Percentiles rank a stretch among this genome's conserved stretches.
Evolutionary conservation across 768 basidiomycete species (phyloP).

Genomic region (Glaciozyma antarctica): DNA sequence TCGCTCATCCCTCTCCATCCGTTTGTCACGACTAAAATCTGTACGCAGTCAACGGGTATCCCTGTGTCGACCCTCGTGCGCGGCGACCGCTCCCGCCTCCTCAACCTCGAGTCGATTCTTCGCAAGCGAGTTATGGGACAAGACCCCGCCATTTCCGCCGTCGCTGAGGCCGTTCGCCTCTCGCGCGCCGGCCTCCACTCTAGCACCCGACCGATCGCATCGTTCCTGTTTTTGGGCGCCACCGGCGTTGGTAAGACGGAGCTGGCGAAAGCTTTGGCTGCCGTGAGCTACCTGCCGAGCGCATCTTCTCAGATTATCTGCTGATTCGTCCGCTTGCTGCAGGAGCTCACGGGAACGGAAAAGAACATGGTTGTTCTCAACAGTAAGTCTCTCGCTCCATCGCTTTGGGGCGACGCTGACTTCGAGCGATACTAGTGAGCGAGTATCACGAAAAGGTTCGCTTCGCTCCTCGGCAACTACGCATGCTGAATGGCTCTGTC

Average conservation of each 20-base stretch:
- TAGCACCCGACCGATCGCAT: conserved; percentile 78
- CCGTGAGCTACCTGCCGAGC: conserved; percentile 51
- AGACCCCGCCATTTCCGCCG: conserved; percentile 71
- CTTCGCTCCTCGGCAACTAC: too few relatives aligned
- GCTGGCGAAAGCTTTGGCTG: conserved; percentile 75
- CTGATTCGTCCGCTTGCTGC: conserved; percentile 73
- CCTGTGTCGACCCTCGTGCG: conserved; percentile 51
- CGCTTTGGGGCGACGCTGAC: too few relatives aligned
- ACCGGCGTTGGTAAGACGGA: conserved; percentile 73
- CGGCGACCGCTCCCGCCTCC: conserved; percentile 57
- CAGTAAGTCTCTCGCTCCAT: conserved; percentile 48
- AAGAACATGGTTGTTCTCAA: conserved; percentile 60
- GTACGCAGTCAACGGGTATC: conserved; percentile 82
- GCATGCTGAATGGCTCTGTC: too few relatives aligned
- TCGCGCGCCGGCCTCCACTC: conserved; percentile 85
- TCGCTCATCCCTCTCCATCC: conserved; percentile 30
- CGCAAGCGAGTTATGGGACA: conserved; percentile 75
- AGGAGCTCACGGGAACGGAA: conserved; percentile 69
- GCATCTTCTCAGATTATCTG: conserved; percentile 79
- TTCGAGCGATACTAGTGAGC: conserved; percentile 37
- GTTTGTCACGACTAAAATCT: conserved; percentile 49
- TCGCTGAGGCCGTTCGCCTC: conserved; percentile 83
- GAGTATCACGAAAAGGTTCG: conserved; percentile 59
- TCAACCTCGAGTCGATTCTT: conserved; percentile 81
- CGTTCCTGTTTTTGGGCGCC: conserved; percentile 56